phyloP scores from a whole-genome alignment of 441 rosid genomes.

The Flueggea neowawraea region DNA sequence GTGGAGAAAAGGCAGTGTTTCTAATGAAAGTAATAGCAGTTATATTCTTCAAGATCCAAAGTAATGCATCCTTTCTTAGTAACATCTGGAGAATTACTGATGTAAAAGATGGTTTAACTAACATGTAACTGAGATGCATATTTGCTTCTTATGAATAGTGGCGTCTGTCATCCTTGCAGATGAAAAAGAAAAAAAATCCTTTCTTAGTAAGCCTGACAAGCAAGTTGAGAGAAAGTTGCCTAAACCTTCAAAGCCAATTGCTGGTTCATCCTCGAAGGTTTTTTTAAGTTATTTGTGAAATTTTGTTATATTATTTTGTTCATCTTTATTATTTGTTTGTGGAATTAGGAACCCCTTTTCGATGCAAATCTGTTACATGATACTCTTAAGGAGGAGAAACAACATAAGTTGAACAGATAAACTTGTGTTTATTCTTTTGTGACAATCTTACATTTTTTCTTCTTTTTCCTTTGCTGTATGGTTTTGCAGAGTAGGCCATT shows the following conservation, averaged over 20 bases:
- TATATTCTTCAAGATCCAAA: not conserved
- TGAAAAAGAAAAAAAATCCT: conserved; percentile 20
- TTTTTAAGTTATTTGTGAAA: conserved; percentile 8
- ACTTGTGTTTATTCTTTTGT: not conserved
- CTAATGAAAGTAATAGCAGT: conserved; percentile 37
- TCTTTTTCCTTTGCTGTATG: conserved; percentile 12
- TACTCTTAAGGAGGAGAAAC: not conserved
- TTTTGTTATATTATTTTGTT: too few relatives aligned
- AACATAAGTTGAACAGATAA: not conserved
- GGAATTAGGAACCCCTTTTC: too few relatives aligned
- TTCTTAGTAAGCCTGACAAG: conserved; percentile 33
- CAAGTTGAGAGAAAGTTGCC: conserved; percentile 38
- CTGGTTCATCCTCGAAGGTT: conserved; percentile 49
- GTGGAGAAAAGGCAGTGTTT: conserved; percentile 51
- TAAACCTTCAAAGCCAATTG: conserved; percentile 27
- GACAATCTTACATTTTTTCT: conserved; percentile 1
- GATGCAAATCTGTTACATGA: not conserved
- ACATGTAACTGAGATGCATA: not conserved
- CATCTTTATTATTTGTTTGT: too few relatives aligned
- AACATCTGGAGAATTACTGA: not conserved
- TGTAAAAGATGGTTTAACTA: not conserved
- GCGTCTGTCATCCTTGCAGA: conserved; percentile 35
- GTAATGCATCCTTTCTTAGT: not conserved
- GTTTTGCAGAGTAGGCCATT: conserved; percentile 35
- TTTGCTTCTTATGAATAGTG: not conserved